Evolutionary conservation across 2,329 filamentous ascomycete genomes (phyloP).

Genomic region (Cercospora sp.): DNA sequence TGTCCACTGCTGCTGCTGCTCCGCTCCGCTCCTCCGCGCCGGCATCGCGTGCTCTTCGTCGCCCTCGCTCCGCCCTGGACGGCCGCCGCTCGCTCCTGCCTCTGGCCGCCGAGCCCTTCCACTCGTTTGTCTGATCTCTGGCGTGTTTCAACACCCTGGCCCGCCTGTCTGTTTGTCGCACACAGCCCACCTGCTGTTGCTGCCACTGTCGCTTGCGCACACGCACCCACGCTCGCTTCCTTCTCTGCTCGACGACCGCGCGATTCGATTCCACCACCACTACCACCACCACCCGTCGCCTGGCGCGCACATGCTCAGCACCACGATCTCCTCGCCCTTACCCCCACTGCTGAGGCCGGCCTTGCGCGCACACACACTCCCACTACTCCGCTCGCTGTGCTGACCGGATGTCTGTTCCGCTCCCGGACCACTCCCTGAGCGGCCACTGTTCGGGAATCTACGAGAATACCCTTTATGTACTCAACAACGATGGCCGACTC

Average conservation of each 20-base stretch:
- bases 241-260: constrained; percentile 1
- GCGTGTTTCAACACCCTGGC: constrained; percentile 12
- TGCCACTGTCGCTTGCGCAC: constrained; percentile 4
- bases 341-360: constrained; percentile 8
- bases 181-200: background rate
- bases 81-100: background rate
- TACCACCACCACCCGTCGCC: constrained; percentile 13
- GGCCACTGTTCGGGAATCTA: constrained; percentile 80
- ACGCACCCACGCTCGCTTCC: constrained; percentile 15
- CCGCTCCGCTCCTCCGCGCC: background rate
- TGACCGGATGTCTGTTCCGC: constrained; percentile 66
- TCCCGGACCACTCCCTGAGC: constrained; percentile 68
- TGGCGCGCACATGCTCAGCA: constrained; percentile 23
- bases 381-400: constrained; percentile 18
- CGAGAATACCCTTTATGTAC: constrained; percentile 81
- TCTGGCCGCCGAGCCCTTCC: background rate
- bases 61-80: constrained; percentile 4
- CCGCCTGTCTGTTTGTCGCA: background rate
- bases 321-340: background rate
- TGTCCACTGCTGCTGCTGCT: background rate
- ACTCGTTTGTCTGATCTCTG: background rate
- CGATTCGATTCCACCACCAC: constrained; percentile 3
- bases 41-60: background rate
- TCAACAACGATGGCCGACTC: constrained; percentile 68
- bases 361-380: background rate